Evolutionary conservation across 176 grass and related monocot species (phyloP), one percentile per base, ranked within the genome.

Genomic region (Triticum dicoccoides): DNA sequence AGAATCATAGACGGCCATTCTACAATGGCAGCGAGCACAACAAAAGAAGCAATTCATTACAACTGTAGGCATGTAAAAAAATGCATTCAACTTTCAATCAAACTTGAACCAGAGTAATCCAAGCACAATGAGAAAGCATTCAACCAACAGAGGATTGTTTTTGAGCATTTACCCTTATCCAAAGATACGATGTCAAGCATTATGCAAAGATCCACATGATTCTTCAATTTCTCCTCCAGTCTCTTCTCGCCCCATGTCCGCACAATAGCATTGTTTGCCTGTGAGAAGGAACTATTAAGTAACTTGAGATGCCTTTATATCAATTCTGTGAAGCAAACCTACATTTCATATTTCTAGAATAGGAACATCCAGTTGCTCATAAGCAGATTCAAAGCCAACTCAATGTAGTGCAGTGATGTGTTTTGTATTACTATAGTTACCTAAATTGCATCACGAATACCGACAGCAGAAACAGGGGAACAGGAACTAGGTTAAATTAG

Each of bases 201-300:
- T 44, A 67, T 87, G 78, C 95, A 95, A 63, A 99, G 93, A 41
- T 87, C 93, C 11, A 98, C 93, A 5, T 94, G 96, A 44, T 85
- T 95, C 65, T 90, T 94, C 65, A 95, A 73, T 24, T 95, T 91
- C 13, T 75, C 92, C 38, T 95, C 96, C 38, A 34, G 3, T 69
- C 89, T 91, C 58, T 58, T 91, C 66, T 89, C 76, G 23, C 96
- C 96, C 76, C 87, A 93, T 75, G 93, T 92, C 29, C 96, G 72
- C 58, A 99, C 73, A 65, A 96, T 90, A 10, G 67, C 71, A 87
- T 99, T 99, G 66, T 99, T 93, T 11, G 82, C 97, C 97, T 91
- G 81, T 6, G 11, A 79, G 47, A 86, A 79, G 18, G 20, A 58
- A 72, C 45, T 69, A 45, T 29, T 68, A 78, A 75, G 86, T 41